Percentiles rank a stretch among this genome's conserved stretches.
These are phyloP conservation scores for Acer yangbiense DNA, from an alignment of 345 rosid species.

Conservation along the genomic window DNA sequence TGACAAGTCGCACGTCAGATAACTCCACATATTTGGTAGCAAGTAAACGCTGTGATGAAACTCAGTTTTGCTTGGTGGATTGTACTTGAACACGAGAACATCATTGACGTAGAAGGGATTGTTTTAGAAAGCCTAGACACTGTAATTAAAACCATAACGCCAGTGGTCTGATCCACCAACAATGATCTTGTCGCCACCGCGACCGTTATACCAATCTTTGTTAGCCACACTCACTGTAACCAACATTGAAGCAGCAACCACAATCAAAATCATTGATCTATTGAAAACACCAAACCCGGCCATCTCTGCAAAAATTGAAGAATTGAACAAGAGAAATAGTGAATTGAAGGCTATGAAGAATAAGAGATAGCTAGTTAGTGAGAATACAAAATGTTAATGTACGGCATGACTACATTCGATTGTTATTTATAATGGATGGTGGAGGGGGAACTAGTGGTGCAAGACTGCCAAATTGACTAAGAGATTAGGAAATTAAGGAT, in stretches of 20 bases:
- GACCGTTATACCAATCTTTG: conserved; percentile 28
- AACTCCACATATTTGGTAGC: conserved; percentile 53
- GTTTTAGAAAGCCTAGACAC: conserved; percentile 55
- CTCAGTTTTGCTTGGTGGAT: conserved; percentile 49
- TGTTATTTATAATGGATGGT: conserved; percentile 7
- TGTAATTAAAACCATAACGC: conserved; percentile 64
- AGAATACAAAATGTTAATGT: neutral
- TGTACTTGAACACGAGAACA: conserved; percentile 68
- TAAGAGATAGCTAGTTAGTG: too few relatives aligned
- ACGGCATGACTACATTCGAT: neutral
- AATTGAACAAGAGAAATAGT: neutral
- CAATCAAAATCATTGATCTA: conserved; percentile 5
- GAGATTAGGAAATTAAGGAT: neutral
- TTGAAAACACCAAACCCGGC: conserved; percentile 6
- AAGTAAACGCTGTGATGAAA: conserved; percentile 67
- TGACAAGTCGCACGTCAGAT: conserved; percentile 46
- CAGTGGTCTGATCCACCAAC: conserved; percentile 72
- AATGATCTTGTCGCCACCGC: conserved; percentile 28
- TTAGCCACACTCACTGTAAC: conserved; percentile 24
- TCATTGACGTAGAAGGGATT: conserved; percentile 67
- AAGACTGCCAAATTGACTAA: conserved; percentile 22
- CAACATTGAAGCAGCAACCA: conserved; percentile 22
- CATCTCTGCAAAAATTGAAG: conserved; percentile 17
- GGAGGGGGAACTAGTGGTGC: neutral
- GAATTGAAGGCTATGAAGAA: neutral